Percentiles rank a stretch among this genome's conserved stretches.
Evolutionary conservation across 257 asterid species (phyloP).

Genomic region (Scutellaria galericulata): DNA sequence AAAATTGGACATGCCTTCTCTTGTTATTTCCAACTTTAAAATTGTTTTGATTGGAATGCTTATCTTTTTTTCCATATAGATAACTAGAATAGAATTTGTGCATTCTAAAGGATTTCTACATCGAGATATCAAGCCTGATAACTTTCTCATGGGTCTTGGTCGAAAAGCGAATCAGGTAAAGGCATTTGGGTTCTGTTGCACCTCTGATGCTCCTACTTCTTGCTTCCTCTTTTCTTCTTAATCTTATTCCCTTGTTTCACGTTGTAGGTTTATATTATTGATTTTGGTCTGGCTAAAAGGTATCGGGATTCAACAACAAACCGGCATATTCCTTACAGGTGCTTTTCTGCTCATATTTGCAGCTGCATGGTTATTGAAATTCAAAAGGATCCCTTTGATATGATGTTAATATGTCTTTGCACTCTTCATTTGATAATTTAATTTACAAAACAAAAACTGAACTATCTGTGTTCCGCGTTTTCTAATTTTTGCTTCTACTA

Average conservation of each 20-base stretch:
- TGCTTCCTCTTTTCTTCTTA: conserved; percentile 20
- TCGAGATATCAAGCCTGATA: conserved; percentile 95
- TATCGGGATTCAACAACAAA: conserved; percentile 81
- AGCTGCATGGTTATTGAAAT: conserved; percentile 28
- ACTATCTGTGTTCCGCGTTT: conserved; percentile 7
- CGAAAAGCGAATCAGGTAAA: conserved; percentile 95
- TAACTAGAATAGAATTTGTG: conserved; percentile 82
- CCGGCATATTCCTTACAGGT: conserved; percentile 97
- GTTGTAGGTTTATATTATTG: conserved; percentile 82
- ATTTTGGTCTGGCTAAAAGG: conserved; percentile 95
- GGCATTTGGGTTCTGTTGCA: conserved; percentile 25
- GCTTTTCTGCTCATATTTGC: conserved; percentile 33
- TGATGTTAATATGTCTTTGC: conserved; percentile 28
- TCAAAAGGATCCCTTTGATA: conserved; percentile 16
- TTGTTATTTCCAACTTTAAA: conserved; percentile 26
- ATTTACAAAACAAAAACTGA: conserved; percentile 12
- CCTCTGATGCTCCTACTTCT: conserved; percentile 18
- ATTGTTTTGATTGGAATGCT: conserved; percentile 21
- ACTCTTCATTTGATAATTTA: conserved; percentile 8
- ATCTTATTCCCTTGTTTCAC: conserved; percentile 24
- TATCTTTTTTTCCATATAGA: conserved; percentile 49
- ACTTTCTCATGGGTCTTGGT: conserved; percentile 98
- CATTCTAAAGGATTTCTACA: conserved; percentile 95
- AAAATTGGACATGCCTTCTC: conserved; percentile 24
- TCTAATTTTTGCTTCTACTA: conserved; percentile 9